A percentile compares a stretch with the other conserved stretches of the same genome.
These are phyloP conservation scores for Bacidia rubella DNA, from an alignment of 495 filamentous ascomycete genomes.

Conservation along the genomic window DNA sequence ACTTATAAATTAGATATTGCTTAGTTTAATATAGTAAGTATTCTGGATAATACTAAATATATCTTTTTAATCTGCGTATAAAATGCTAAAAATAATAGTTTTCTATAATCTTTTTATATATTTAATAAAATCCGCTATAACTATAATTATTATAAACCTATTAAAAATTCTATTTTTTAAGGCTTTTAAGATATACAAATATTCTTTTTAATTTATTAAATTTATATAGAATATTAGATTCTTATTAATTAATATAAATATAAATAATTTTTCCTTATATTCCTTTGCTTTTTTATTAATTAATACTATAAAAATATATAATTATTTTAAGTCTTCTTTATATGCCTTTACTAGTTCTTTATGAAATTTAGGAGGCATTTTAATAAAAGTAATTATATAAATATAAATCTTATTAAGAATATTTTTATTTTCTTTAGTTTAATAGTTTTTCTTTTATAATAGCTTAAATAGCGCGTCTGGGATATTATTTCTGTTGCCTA, in stretches of 20 bases:
- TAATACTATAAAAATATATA: not conserved
- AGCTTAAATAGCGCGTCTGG: not conserved
- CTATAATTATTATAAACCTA: not conserved
- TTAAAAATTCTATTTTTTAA: not conserved
- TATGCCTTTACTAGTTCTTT: not conserved
- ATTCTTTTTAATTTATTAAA: not conserved
- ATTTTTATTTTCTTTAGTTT: not conserved
- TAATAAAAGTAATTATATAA: not conserved
- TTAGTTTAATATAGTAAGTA: slow-evolving; percentile 1
- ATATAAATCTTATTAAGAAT: not conserved
- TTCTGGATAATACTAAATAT: not conserved
- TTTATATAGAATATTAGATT: slow-evolving; percentile 3
- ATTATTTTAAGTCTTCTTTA: not conserved
- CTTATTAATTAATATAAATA: not conserved
- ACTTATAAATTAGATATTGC: not conserved
- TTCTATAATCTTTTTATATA: slow-evolving; percentile 1
- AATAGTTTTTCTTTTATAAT: not conserved
- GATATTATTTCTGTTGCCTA: not conserved
- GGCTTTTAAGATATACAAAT: not conserved
- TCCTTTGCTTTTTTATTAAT: not conserved
- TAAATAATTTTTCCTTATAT: not conserved
- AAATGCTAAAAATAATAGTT: slow-evolving; percentile 6
- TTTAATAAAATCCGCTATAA: not conserved
- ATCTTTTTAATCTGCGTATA: not conserved
- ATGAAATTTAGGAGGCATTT: not conserved